Evolutionary conservation across 2,329 filamentous ascomycete genomes (phyloP), one percentile per base, ranked within the genome.

Genomic region (Epichloe sp.): DNA sequence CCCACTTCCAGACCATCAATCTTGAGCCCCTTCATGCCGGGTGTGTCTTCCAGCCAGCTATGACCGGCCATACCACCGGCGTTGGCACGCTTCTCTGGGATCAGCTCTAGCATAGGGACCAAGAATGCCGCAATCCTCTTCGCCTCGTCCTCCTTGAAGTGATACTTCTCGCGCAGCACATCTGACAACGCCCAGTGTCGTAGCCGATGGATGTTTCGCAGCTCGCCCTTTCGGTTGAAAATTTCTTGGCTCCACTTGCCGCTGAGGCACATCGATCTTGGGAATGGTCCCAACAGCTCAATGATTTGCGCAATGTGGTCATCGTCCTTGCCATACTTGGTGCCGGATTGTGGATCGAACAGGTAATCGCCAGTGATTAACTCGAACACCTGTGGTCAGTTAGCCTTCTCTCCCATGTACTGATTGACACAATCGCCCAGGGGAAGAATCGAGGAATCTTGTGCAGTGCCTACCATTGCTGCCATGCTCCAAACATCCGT

Each of bases 401-500:
- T 21, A 40, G 46, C 49, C 36, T 31, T 11, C 10, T 44, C 21
- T 15, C 41, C 15, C 23, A n/a, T 19, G 3, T 7, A 5, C 14
- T 10, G 6, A 11, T 23, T 17, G 5, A 38, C 38, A 11, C 12
- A 15, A 3, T 23, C 15, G 21, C 5, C 10, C 11, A 43, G 35
- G 37, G 11, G 17, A 42, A 21, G 40, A 14, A 42, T 11, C 8
- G 12, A 48, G 7, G 40, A 21, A 42, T 11, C 3, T 21, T 21
- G 19, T 12, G 21, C 26, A 31, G 10, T 31, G n/a, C 81, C 61
- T 77, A 97, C 93, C 93, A 98, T 98, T 59, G 87, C 87, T 53
- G 93, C 90, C 93, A 98, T 98, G 70, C 91, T 97, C 93, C 93
- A 98, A 7, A 97, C 87, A 69, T 98, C 93, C 2, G 93, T 97